Evolutionary conservation across 768 basidiomycete species (phyloP), one percentile per base, ranked within the genome.

Genomic region (Hypsizygus marmoreus): DNA sequence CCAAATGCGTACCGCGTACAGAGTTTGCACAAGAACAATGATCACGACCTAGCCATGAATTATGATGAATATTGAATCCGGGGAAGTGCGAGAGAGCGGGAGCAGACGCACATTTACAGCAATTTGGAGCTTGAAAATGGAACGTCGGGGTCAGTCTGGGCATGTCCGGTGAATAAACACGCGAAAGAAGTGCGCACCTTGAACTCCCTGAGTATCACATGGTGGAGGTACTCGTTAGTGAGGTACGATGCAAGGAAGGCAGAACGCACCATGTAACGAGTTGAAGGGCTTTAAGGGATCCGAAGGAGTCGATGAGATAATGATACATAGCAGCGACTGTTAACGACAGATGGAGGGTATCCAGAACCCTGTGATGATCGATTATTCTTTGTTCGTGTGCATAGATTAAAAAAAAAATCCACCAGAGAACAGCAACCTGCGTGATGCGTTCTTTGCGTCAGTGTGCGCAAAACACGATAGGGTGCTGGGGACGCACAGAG

Each of bases 1-100:
- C 62, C 62, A 66, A 13, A 65, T 54, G 10, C 65, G 56, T 16
- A 60, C 19, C 13, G 62, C 61, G 22, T 66, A 66, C 26, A 65
- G 45, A 28, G 49, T 62, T 55, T 65, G 63, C 29, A 66, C 64
- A 12, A 49, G n/a, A 35, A 60, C 40, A 23, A 65, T 49, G n/a
- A 64, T 61, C 1, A 59, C 39, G 12, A 63, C 45, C 65, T 66
- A 23, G 4, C 10, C 5, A 16, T 26, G 35, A 16, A 20, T n/a
- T 6, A 24, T 25, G 29, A n/a, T 14, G 22, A 32, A 7, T 32
- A 10, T 14, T 16, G 14, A 29, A 6, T 30, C 24, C 28, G 44
- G n/a, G 32, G 16, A 40, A 35, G 33, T 6, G 14, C 13, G 0
- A 20, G 16, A 24, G 20, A 16, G 13, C n/a, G 4, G 7, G n/a